Percentiles rank a stretch among this genome's conserved stretches.
phyloP scores from a whole-genome alignment of 2,329 filamentous ascomycete species.

The Dactylella cylindrospora region DNA sequence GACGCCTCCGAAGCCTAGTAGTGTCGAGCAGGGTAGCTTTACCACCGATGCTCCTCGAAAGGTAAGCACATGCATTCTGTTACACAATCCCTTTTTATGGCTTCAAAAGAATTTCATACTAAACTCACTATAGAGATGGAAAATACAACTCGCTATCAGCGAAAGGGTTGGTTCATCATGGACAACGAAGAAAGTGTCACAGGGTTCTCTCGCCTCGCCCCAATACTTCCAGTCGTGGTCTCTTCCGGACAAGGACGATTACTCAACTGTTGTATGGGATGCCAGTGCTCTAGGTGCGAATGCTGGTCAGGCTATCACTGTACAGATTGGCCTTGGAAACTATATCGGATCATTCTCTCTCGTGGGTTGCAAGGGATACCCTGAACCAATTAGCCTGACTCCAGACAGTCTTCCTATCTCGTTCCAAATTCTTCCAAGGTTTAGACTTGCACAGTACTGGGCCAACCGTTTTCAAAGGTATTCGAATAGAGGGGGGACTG shows the following conservation, averaged over 20 bases:
- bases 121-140: not conserved
- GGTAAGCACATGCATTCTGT: not conserved
- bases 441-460: not conserved
- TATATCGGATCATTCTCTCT: not conserved
- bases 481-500: not conserved
- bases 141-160: conserved; percentile 1
- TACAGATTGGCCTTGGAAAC: not conserved
- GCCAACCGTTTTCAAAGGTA: not conserved
- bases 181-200: conserved; percentile 43
- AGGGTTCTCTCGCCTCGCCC: not conserved
- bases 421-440: not conserved
- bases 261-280: conserved; percentile 2
- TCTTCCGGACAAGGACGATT: not conserved
- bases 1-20: not conserved
- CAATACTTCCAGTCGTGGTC: not conserved
- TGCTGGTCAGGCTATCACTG: not conserved
- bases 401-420: too few relatives aligned
- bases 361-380: conserved; percentile 8
- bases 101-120: not conserved
- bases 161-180: conserved; percentile 25
- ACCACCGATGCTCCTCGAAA: not conserved
- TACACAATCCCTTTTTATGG: not conserved
- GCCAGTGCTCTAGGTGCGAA: not conserved
- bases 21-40: not conserved
- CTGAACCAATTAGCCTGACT: not conserved